Base-by-base conservation (phyloP, 73 alveolate genomes). In the Paramecium sonneborni region DNA sequence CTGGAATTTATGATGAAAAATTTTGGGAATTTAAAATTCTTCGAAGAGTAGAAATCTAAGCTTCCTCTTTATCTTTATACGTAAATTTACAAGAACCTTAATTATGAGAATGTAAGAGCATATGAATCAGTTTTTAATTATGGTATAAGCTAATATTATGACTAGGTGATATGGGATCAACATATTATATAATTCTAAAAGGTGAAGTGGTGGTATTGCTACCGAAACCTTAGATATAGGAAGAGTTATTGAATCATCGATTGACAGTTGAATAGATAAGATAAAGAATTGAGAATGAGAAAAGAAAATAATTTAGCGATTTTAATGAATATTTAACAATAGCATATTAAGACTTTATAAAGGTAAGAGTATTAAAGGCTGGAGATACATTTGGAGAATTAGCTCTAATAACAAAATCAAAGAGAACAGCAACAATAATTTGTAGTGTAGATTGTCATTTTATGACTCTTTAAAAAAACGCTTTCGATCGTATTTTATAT, bases 311-410 rank as follows among this genome's bases (percentile, higher is more conserved):
- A 74, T 74, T 35, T 43, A 76, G 41, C 24, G 93, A 86, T 23
- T 46, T 76, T 21, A 62, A 62, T 23, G 93, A 86, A 52, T 62
- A 35, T 35, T 39, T 86, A n/a, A 18, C 88, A 3, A 38, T 41
- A 14, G 46, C 72, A 55, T 86, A 67, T 67, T 38, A 46, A 34
- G 95, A 89, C 68, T 93, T 85, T 32, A 93, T 88, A 58, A 87
- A 89, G 56, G 96, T 97, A 18, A 93, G 95, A 79, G 93, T 93
- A 32, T 92, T 98, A 32, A 90, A 70, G 9, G 95, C 94, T 9
- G 99, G 99, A 28, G 96, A 93, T 68, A 92, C 96, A 11, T 98
- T 98, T 68, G 99, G 99, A 6, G 99, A 98, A 92, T 85, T 98
- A n/a, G 99, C 99, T 37, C 86, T 98, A 30, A 85, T 97, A 6